Conservation (phyloP, 2,329 filamentous ascomycete species). For the Ophiostoma fasciatum region DNA sequence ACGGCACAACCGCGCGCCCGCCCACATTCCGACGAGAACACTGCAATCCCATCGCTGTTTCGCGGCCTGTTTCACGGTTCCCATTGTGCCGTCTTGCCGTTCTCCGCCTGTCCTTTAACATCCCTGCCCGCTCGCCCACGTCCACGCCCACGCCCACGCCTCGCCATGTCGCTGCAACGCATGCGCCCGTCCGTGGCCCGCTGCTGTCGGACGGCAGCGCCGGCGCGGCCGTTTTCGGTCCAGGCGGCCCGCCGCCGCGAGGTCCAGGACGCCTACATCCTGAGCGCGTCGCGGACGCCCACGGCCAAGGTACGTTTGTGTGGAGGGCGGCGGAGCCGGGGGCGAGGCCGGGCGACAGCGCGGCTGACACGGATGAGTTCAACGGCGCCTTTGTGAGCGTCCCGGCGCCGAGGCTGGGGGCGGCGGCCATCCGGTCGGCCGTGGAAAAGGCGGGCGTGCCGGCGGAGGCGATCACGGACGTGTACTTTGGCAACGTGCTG, state of each 20-base stretch:
- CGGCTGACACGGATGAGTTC: slow-evolving; percentile 45
- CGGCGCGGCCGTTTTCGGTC: slow-evolving; percentile 32
- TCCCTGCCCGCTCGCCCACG: no score
- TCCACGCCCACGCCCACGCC: not conserved
- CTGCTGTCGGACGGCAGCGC: slow-evolving; percentile 17
- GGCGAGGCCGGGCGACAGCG: no score
- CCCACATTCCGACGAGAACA: no score
- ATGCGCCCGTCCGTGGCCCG: slow-evolving; percentile 5
- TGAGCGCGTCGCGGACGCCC: slow-evolving; percentile 79
- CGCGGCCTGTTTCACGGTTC: no score
- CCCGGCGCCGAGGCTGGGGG: slow-evolving; percentile 75
- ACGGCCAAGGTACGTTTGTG: slow-evolving; percentile 65
- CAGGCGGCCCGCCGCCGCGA: slow-evolving; percentile 25
- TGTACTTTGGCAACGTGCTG: slow-evolving; percentile 96
- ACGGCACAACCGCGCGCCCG: no score
- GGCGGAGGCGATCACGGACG: slow-evolving; percentile 65
- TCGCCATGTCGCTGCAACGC: slow-evolving; percentile 9
- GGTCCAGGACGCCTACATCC: slow-evolving; percentile 82
- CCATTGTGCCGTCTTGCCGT: no score
- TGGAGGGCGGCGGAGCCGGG: no score
- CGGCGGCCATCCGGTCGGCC: slow-evolving; percentile 82
- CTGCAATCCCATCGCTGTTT: no score
- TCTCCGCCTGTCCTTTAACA: no score
- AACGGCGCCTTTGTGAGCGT: slow-evolving; percentile 81
- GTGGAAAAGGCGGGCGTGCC: slow-evolving; percentile 77